These are phyloP conservation scores for Phaeodactylum tricornutum DNA, from an alignment of 108 stramenopile genomes.

Conservation along the genomic window DNA sequence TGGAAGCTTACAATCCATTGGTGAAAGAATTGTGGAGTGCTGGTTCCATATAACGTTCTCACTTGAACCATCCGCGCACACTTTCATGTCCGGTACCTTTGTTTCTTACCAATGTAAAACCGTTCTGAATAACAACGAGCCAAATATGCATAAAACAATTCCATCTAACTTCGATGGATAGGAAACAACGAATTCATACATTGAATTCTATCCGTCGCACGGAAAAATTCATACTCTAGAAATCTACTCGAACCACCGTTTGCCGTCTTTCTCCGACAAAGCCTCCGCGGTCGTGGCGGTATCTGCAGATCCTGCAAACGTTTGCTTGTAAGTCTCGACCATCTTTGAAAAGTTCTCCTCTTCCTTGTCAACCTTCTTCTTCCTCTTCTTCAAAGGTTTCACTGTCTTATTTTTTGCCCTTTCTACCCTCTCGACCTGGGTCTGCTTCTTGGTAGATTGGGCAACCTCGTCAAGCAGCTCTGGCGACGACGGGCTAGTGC, in stretches of 20 bases:
- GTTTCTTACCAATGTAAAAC: no score
- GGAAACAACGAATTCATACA: no score
- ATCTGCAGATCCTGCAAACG: conserved; percentile 14
- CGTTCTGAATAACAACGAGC: no score
- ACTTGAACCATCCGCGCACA: no score
- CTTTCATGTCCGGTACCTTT: no score
- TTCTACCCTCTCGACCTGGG: conserved; percentile 7
- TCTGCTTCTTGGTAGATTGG: conserved; percentile 16
- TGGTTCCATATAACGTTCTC: no score
- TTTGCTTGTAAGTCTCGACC: conserved; percentile 44
- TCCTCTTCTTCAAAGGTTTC: conserved; percentile 30
- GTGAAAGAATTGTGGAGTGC: no score
- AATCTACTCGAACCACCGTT: conserved; percentile 55
- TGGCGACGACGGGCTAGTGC: background rate
- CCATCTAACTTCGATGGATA: no score
- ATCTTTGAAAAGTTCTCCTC: conserved; percentile 53
- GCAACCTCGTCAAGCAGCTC: conserved; percentile 8
- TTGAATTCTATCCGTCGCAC: no score
- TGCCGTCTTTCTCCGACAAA: conserved; percentile 7
- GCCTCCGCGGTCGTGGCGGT: conserved; percentile 5
- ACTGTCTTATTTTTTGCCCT: conserved; percentile 15
- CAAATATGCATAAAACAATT: no score
- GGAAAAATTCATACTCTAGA: no score
- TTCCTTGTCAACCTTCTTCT: conserved; percentile 41
- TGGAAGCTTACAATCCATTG: no score